Evolutionary conservation across 2,329 filamentous ascomycete species (phyloP), one percentile per base, ranked within the genome.

Genomic region (Tolypocladium amazonense): DNA sequence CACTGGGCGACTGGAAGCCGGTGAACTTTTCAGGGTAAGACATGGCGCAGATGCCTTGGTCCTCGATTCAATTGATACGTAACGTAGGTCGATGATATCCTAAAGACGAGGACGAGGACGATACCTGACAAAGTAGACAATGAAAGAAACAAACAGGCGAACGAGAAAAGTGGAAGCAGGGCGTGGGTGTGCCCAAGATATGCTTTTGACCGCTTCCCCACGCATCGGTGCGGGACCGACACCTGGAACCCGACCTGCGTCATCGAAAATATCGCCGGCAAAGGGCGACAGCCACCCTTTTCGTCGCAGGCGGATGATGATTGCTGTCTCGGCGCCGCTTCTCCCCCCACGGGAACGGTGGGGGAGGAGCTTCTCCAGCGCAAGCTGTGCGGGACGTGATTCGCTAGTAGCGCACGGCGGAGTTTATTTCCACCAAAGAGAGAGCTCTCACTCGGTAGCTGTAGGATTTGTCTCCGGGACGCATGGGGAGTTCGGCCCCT

Each of bases 11-110:
- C 74, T 85, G 81, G 75, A 86, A 86, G 64, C 83, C 82, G 60
- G 76, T 79, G 72, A 85, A 86, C 65, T 82, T 79, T 45, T 86
- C 83, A 66, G 81, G 81, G 67, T 83, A 80, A 54, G 80, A 73
- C 80, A 82, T 82, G 50, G 11, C 20, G 30, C 20, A 53, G 47
- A 12, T 12, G 47, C 18, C 47, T n/a, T 20, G 47, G 9, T 33
- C 6, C 18, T 53, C 47, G 20, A 35, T 54, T 35, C 50, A 37
- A 54, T 23, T 23, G 50, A 12, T 54, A 54, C 8, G 50, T 6
- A 54, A 37, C 11, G 30, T 54, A 53, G 27, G 30, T 20, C 11
- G 50, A 53, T 53, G 27, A 7, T 50, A 18, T 50, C 4, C 47
- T 20, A 52, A 27, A 1, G 47, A 30, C 27, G 33, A 27, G 3